These are phyloP conservation scores for Sesbania bispinosa DNA, from an alignment of 306 rosid species.

Conservation along the genomic window DNA sequence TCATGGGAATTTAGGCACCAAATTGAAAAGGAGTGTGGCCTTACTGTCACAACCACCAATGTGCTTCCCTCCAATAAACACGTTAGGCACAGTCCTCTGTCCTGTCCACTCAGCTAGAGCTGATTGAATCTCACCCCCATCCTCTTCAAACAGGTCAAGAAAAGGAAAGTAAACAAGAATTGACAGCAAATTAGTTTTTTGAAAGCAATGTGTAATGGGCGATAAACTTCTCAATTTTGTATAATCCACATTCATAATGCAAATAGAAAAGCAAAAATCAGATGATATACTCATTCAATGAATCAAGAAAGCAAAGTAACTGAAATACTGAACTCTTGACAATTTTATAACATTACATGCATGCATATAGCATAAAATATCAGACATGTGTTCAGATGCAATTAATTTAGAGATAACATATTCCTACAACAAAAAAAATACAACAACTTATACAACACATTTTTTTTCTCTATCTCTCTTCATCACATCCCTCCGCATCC, in stretches of 20 bases:
- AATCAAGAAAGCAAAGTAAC: constrained; percentile 2
- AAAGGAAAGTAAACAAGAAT: background rate
- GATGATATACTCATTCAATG: no score
- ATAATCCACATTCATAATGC: background rate
- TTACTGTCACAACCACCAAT: constrained; percentile 52
- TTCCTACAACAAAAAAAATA: no score
- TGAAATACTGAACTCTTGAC: background rate
- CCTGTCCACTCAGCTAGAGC: constrained; percentile 56
- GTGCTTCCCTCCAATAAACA: constrained; percentile 69
- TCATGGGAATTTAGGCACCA: background rate
- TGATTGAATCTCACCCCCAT: constrained; percentile 55
- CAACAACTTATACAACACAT: no score
- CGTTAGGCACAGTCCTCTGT: constrained; percentile 61
- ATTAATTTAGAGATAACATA: no score
- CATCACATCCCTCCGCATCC: no score
- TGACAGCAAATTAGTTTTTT: background rate
- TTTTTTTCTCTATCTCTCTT: no score
- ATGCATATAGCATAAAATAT: background rate
- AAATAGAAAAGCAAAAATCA: background rate
- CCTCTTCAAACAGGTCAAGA: constrained; percentile 38
- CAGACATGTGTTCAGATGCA: background rate
- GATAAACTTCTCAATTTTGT: background rate
- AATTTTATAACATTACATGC: background rate
- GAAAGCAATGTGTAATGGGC: background rate
- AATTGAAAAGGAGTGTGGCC: background rate